A percentile compares a stretch with the other conserved stretches of the same genome.
Evolutionary conservation across 116 monocot species (phyloP).

Genomic region (Iris pallida): DNA sequence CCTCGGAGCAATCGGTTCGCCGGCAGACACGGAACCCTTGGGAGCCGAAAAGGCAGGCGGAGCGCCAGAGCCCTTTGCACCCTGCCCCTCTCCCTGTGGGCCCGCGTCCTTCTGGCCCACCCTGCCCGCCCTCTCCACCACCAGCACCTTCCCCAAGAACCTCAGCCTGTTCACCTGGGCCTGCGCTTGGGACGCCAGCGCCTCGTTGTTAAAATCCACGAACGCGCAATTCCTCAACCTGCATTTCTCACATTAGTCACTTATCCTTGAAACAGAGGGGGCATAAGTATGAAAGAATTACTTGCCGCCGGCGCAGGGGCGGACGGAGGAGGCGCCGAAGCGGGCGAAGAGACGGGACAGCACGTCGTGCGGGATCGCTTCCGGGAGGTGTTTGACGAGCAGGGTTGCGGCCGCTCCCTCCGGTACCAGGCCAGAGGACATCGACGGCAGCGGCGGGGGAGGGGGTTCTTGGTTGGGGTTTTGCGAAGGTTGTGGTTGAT

Average conservation of each 20-base stretch:
- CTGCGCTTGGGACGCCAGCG: constrained; percentile 50
- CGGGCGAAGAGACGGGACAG: constrained; percentile 83
- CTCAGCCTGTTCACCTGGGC: constrained; percentile 74
- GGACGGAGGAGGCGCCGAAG: constrained; percentile 77
- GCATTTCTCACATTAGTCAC: not conserved
- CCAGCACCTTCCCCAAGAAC: constrained; percentile 76
- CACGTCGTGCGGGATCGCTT: constrained; percentile 71
- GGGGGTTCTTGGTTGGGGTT: constrained; percentile 2
- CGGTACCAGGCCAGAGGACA: not conserved
- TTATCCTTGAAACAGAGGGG: not conserved
- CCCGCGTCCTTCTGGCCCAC: constrained; percentile 16
- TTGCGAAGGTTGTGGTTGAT: not conserved
- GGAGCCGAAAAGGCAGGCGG: constrained; percentile 8
- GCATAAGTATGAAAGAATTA: constrained; percentile 10
- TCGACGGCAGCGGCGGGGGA: not conserved
- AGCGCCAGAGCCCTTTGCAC: constrained; percentile 18
- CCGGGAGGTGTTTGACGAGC: constrained; percentile 86
- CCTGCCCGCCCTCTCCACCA: constrained; percentile 63
- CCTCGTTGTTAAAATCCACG: constrained; percentile 65
- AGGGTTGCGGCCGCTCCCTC: constrained; percentile 39
- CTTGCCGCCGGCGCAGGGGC: constrained; percentile 83
- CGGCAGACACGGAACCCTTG: constrained; percentile 7
- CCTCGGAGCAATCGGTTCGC: constrained; percentile 74
- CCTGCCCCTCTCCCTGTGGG: constrained; percentile 23
- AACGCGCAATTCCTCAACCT: constrained; percentile 69